Conservation (phyloP, 306 rosid genomes). For the Ochetophila trinervis region DNA sequence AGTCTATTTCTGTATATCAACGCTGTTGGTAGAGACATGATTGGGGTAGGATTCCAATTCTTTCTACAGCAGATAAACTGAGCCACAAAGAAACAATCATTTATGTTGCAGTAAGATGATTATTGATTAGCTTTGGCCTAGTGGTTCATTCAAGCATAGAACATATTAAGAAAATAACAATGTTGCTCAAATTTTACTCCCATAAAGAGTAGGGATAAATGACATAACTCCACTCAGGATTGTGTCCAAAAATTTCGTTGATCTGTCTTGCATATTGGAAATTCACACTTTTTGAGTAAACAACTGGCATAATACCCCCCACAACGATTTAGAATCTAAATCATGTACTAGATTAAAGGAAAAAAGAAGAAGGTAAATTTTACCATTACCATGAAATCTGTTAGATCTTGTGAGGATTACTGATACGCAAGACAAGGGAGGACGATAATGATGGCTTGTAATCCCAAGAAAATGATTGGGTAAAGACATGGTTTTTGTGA, state of each 20-base stretch:
- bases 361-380: background rate
- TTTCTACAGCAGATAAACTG: background rate
- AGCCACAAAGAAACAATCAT: background rate
- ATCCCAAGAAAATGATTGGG: background rate
- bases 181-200: background rate
- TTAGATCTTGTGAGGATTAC: background rate
- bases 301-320: background rate
- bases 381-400: background rate
- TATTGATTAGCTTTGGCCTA: too few relatives aligned
- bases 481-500: background rate
- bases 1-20: background rate
- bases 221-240: background rate
- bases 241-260: conserved; percentile 4
- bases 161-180: too few relatives aligned
- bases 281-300: background rate
- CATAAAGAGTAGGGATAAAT: background rate
- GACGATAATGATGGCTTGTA: background rate
- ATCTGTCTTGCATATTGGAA: background rate
- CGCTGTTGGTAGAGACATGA: background rate
- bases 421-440: background rate
- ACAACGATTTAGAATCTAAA: background rate
- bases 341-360: background rate
- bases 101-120: too few relatives aligned
- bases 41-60: background rate
- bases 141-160: too few relatives aligned